Evolutionary conservation across 2,329 filamentous ascomycete genomes (phyloP).

Genomic region (Chaetomiaceae sp.): DNA sequence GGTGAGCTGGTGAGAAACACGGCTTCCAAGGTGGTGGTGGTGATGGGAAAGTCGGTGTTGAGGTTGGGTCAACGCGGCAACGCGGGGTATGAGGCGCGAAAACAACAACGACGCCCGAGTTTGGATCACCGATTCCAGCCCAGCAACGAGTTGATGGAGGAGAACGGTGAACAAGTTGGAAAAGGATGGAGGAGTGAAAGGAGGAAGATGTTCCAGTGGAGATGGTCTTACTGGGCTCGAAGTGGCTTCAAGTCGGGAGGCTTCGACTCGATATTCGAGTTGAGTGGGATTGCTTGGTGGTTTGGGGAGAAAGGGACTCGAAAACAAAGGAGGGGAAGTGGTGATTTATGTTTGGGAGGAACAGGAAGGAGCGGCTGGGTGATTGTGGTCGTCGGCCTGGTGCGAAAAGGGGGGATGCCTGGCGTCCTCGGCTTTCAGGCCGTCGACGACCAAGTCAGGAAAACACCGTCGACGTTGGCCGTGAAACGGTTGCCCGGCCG

Average conservation of each 20-base stretch:
- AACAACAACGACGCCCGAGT: not conserved
- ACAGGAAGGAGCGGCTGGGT: slow-evolving; percentile 9
- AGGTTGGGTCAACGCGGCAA: not conserved
- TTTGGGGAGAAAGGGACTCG: not conserved
- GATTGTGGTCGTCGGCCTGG: not conserved
- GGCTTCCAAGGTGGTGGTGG: not conserved
- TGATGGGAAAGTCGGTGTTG: not conserved
- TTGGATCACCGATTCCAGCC: not conserved
- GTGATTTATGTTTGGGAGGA: not conserved
- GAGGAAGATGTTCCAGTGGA: not conserved
- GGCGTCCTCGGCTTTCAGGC: slow-evolving; percentile 10
- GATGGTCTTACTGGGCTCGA: not conserved
- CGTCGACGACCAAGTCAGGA: not conserved
- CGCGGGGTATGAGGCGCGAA: not conserved
- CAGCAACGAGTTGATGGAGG: not conserved
- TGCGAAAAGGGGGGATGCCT: slow-evolving; percentile 2
- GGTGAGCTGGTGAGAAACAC: slow-evolving; percentile 2
- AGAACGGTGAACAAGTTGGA: not conserved
- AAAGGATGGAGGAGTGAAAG: not conserved
- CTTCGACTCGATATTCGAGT: not conserved
- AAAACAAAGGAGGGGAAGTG: not conserved
- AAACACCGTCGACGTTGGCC: not conserved
- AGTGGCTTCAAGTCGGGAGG: not conserved
- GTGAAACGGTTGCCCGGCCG: not conserved
- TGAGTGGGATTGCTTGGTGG: slow-evolving; percentile 5